These are phyloP conservation scores for Penicillium odoratum DNA, from an alignment of 495 filamentous ascomycete species.

Conservation along the genomic window DNA sequence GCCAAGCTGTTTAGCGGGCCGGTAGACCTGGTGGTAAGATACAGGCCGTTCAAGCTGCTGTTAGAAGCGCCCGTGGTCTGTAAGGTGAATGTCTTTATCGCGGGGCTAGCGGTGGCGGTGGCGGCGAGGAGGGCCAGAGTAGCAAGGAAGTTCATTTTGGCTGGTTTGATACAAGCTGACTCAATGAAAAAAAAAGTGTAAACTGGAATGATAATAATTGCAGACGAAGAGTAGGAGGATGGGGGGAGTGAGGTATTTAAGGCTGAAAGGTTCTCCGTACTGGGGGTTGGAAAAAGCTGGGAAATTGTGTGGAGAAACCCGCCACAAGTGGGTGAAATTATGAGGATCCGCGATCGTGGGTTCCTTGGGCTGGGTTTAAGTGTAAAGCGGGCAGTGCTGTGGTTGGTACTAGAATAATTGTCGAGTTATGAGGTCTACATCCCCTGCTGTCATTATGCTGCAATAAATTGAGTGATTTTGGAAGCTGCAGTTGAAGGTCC, in stretches of 20 bases:
- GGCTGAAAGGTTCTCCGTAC: background rate
- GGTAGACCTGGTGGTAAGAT: conserved; percentile 15
- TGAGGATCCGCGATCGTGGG: conserved; percentile 10
- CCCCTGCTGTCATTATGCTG: no score
- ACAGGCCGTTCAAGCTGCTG: conserved; percentile 17
- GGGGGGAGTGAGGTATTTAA: background rate
- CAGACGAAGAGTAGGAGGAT: conserved; percentile 2
- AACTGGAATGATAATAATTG: background rate
- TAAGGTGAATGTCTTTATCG: conserved; percentile 22
- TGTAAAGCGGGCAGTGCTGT: background rate
- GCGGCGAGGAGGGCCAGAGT: conserved; percentile 20
- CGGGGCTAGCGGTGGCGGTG: conserved; percentile 13
- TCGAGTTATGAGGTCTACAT: background rate
- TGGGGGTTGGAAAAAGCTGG: conserved; percentile 4
- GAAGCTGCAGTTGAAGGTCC: background rate
- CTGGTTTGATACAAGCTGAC: background rate
- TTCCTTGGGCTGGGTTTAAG: background rate
- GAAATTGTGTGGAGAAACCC: conserved; percentile 14
- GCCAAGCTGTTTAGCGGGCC: conserved; percentile 24
- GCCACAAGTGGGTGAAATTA: background rate
- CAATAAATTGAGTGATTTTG: background rate
- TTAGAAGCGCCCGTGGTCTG: conserved; percentile 19
- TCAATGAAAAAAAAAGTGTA: background rate
- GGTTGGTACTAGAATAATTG: background rate
- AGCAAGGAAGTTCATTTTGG: conserved; percentile 26